Base-by-base conservation (phyloP, 2,329 filamentous ascomycete species). In the Ophiostoma sp. region DNA sequence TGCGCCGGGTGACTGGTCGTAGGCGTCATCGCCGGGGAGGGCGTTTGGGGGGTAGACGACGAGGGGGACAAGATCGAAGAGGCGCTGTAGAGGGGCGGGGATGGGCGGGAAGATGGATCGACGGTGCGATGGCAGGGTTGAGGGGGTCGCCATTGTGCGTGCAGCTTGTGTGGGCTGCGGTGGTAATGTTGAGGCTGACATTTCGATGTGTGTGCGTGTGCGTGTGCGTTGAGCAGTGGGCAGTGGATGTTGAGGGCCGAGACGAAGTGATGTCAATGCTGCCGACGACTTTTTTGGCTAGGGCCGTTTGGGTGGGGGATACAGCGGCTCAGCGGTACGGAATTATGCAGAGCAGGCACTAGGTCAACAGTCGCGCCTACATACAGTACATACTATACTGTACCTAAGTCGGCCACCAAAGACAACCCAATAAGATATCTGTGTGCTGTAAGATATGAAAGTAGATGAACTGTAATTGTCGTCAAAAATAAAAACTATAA, bases 11-110 rank as follows among this genome's bases (percentile, higher is more conserved):
- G 13, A 2, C 8, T 23, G 27, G 36, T 68, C 44, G 52, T 48
- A 65, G 27, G 77, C 65, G 52, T 70, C 67, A 27, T 73, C 84
- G 69, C 84, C 82, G 44, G 94, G 94, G 8, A 96, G 86, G 67
- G 87, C 84, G 78, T 96, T 94, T 69, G 89, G 80, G 36, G 88
- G 84, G 79, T 96, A 93, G 52, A 89, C 90, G 71, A 85, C 78
- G 68, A 98, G 85, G 35, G 95, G 95, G 76, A 97, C 95, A 72
- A 80, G 83, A 79, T 94, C 90, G 82, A 98, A 99, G 71, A 98
- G 84, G 68, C 85, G 85, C 79, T 92, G 93, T 75, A 98, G 84
- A 23, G 92, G 90, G 13, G 85, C 80, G 8, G 95, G 94, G 70
- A 93, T 84, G 15, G 73, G 72, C 10, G 78, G 74, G 64, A 83